Conservation (phyloP, 177 flowering plant species). For the Vitis hybrid region DNA sequence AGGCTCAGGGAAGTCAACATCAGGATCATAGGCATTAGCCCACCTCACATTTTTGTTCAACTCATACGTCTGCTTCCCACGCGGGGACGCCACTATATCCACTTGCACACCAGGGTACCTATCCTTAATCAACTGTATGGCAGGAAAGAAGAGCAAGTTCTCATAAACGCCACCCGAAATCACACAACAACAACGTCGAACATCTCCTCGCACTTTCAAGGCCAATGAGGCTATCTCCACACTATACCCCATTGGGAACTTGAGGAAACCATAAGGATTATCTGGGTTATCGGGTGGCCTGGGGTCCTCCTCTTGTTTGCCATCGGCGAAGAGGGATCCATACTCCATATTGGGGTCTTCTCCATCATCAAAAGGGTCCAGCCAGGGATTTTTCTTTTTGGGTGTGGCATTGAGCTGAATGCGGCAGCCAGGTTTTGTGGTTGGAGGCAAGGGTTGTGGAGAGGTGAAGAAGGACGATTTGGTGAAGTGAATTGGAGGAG, state of each 20-base stretch:
- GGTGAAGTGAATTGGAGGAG: constrained; percentile 28
- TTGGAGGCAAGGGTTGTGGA: constrained; percentile 11
- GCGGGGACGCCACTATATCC: constrained; percentile 58
- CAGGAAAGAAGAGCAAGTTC: constrained; percentile 79
- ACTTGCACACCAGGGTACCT: constrained; percentile 91
- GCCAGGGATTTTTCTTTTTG: constrained; percentile 74
- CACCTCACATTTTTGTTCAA: constrained; percentile 92
- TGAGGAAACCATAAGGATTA: constrained; percentile 86
- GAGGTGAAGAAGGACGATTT: constrained; percentile 24
- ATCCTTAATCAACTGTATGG: constrained; percentile 79
- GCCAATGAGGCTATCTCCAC: constrained; percentile 77
- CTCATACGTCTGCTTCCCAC: constrained; percentile 86
- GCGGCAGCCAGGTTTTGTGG: constrained; percentile 17
- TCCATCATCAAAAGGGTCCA: constrained; percentile 82
- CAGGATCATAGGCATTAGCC: constrained; percentile 75
- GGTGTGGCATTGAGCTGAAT: constrained; percentile 22
- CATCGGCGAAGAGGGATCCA: constrained; percentile 66
- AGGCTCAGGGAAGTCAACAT: constrained; percentile 74
- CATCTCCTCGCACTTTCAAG: constrained; percentile 77
- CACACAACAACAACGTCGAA: constrained; percentile 79
- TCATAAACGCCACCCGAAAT: constrained; percentile 87
- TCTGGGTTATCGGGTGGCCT: constrained; percentile 76
- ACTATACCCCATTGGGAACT: constrained; percentile 67
- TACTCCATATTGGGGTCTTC: constrained; percentile 75
- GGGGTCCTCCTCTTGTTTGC: constrained; percentile 89